A percentile compares a stretch with the other conserved stretches of the same genome.
These are phyloP conservation scores for Aspergillus wentii DNA, from an alignment of 495 filamentous ascomycete species.

Conservation along the genomic window DNA sequence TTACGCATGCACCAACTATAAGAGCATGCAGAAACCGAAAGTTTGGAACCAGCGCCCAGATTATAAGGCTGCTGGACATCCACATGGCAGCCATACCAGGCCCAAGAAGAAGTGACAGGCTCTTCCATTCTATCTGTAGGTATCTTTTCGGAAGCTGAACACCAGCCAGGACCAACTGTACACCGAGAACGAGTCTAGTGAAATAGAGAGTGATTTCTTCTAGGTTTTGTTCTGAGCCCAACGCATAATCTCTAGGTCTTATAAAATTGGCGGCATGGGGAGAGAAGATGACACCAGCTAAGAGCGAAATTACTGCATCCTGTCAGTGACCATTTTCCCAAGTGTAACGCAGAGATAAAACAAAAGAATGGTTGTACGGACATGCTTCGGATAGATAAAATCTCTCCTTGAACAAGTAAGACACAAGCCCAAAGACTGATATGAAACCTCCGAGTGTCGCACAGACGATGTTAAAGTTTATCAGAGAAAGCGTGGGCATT, in stretches of 20 bases:
- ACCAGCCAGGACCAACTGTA: conserved; percentile 85
- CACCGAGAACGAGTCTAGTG: conserved; percentile 81
- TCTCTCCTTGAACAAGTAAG: conserved; percentile 82
- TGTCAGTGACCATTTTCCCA: conserved; percentile 2
- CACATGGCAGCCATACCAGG: conserved; percentile 89
- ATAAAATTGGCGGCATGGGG: conserved; percentile 75
- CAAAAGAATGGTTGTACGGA: conserved; percentile 36
- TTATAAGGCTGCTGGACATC: conserved; percentile 70
- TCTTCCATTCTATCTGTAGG: conserved; percentile 73
- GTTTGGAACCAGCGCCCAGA: conserved; percentile 75
- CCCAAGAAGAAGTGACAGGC: conserved; percentile 69
- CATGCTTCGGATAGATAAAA: conserved; percentile 90
- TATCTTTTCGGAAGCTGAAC: conserved; percentile 90
- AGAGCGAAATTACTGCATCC: conserved; percentile 67
- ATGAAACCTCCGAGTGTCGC: conserved; percentile 83
- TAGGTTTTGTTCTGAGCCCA: conserved; percentile 53
- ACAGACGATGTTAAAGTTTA: conserved; percentile 87
- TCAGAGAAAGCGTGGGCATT: conserved; percentile 76
- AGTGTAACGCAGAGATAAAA: too few species aligned
- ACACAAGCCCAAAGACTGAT: conserved; percentile 81
- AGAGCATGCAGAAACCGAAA: conserved; percentile 72
- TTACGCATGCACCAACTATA: conserved; percentile 77
- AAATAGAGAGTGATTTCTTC: conserved; percentile 73
- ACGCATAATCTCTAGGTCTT: conserved; percentile 69
- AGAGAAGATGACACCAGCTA: conserved; percentile 74